phyloP scores from a whole-genome alignment of 805 yeast species.

The Pichia cabralensis region DNA sequence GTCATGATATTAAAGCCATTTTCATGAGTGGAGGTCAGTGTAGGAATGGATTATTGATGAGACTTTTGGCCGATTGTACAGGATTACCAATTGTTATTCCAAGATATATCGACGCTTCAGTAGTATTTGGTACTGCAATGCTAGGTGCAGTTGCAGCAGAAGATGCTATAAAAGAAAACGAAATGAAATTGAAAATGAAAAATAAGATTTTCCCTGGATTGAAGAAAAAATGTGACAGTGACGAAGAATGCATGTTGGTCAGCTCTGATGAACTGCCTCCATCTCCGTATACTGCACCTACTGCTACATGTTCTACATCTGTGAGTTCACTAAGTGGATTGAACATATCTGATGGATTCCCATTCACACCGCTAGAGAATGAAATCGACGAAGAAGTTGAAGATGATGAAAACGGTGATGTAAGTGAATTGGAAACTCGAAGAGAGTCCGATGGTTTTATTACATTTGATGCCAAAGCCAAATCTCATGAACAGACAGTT shows the following conservation, averaged over 20 bases:
- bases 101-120: slow-evolving; percentile 92
- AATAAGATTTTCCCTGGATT: too few relatives aligned
- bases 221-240: too few relatives aligned
- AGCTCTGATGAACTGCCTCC: too few relatives aligned
- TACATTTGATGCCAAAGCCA: slow-evolving; percentile 51
- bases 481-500: slow-evolving; percentile 28
- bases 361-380: slow-evolving; percentile 37
- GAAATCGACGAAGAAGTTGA: slow-evolving; percentile 16
- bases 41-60: slow-evolving; percentile 80
- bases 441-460: slow-evolving; percentile 36
- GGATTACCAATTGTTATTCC: slow-evolving; percentile 90
- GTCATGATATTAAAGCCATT: slow-evolving; percentile 66
- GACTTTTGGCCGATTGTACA: slow-evolving; percentile 86
- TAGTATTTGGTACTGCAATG: slow-evolving; percentile 91
- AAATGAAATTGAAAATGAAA: too few relatives aligned
- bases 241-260: too few relatives aligned
- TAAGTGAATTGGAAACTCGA: too few relatives aligned
- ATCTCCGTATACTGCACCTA: slow-evolving; percentile 72
- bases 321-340: slow-evolving; percentile 46
- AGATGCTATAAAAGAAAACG: slow-evolving; percentile 31
- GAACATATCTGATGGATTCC: slow-evolving; percentile 33
- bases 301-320: slow-evolving; percentile 71
- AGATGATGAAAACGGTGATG: slow-evolving; percentile 29
- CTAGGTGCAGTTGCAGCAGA: slow-evolving; percentile 92
- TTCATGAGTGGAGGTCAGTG: slow-evolving; percentile 97